phyloP scores from a whole-genome alignment of 1,284 basidiomycete species.

The Termitomyces sp. region DNA sequence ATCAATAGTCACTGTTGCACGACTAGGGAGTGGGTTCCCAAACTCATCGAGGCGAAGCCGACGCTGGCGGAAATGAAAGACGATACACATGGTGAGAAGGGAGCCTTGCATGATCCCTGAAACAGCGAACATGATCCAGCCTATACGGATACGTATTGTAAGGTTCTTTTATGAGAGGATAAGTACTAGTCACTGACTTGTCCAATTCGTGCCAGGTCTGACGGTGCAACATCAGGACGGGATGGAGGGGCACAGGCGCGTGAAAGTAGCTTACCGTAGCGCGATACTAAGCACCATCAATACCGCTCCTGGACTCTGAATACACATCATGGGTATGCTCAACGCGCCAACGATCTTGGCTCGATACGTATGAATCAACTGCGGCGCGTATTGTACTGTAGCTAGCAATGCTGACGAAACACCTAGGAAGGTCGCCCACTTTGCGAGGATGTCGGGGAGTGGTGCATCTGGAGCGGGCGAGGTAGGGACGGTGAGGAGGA shows the following conservation, averaged over 20 bases:
- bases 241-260: not conserved
- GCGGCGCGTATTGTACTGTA: slow-evolving; percentile 83
- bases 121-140: slow-evolving; percentile 82
- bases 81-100: slow-evolving; percentile 76
- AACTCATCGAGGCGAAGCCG: slow-evolving; percentile 89
- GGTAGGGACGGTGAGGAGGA: slow-evolving; percentile 43
- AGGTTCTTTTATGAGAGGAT: not conserved
- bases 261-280: slow-evolving; percentile 41
- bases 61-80: slow-evolving; percentile 76
- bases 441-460: slow-evolving; percentile 26
- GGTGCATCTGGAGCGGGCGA: slow-evolving; percentile 31
- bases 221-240: slow-evolving; percentile 16
- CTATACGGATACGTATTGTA: slow-evolving; percentile 30
- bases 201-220: slow-evolving; percentile 83
- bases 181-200: slow-evolving; percentile 44
- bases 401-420: slow-evolving; percentile 78
- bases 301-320: slow-evolving; percentile 90
- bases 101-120: slow-evolving; percentile 83
- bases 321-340: slow-evolving; percentile 90
- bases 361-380: slow-evolving; percentile 77
- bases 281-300: slow-evolving; percentile 87
- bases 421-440: slow-evolving; percentile 86
- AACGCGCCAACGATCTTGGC: slow-evolving; percentile 85
- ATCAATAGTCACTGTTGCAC: too few relatives aligned
- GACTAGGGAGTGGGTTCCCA: slow-evolving; percentile 61